Evolutionary conservation across 31 red algal genomes (phyloP).

Genomic region (Bonnemaisonia californica): DNA sequence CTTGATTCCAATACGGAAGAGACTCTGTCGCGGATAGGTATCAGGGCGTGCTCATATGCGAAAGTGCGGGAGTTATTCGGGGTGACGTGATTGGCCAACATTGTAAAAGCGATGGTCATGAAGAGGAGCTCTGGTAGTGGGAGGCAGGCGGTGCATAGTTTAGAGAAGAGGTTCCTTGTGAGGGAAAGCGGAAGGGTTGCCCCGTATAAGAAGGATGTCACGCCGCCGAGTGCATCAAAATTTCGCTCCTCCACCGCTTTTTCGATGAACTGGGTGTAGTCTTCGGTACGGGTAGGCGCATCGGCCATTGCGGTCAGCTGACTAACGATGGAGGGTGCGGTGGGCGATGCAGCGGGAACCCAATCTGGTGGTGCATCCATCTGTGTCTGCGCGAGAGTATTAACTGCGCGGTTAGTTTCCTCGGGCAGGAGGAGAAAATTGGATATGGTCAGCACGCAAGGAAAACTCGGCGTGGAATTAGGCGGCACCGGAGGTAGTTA

Average conservation of each 20-base stretch:
- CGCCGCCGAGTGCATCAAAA: not conserved
- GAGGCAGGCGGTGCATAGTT: slow-evolving; percentile 12
- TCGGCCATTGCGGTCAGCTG: too few species aligned
- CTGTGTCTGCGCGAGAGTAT: too few species aligned
- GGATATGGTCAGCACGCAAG: too few species aligned
- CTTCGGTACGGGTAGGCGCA: too few species aligned
- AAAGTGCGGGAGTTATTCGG: slow-evolving; percentile 44
- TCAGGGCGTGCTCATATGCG: slow-evolving; percentile 58
- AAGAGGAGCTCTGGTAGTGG: slow-evolving; percentile 3
- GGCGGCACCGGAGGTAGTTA: too few species aligned
- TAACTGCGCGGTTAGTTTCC: too few species aligned
- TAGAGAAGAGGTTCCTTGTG: not conserved
- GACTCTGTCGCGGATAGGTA: slow-evolving; percentile 38
- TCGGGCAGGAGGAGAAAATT: too few species aligned
- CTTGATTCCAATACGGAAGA: slow-evolving; percentile 38
- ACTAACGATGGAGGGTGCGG: too few species aligned
- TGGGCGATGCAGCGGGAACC: too few species aligned
- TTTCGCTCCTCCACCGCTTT: not conserved
- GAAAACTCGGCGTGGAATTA: too few species aligned
- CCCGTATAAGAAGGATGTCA: slow-evolving; percentile 22
- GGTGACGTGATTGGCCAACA: slow-evolving; percentile 5
- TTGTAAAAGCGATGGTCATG: slow-evolving; percentile 2
- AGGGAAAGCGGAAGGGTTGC: slow-evolving; percentile 13
- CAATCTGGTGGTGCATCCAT: too few species aligned
- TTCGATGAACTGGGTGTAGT: not conserved